Conservation (phyloP, 2,329 filamentous ascomycete species). For the Purpureocillium lavendulum region DNA sequence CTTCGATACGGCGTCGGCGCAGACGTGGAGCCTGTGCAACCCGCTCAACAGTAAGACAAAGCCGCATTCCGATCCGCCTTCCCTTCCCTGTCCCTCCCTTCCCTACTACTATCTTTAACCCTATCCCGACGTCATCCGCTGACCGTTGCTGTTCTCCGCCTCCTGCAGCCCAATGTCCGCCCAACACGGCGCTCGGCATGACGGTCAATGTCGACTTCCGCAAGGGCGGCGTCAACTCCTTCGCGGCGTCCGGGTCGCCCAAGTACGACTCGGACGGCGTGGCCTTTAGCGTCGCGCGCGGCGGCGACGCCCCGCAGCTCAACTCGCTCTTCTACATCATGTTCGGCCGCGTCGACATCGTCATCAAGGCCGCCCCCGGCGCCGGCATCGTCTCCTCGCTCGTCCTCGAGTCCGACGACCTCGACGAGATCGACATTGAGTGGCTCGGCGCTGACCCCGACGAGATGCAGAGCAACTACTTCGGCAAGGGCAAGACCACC, state of each 20-base stretch:
- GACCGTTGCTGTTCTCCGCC: neutral
- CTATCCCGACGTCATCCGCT: neutral
- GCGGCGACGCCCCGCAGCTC: constrained; percentile 80
- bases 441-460: constrained; percentile 74
- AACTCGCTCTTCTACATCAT: constrained; percentile 96
- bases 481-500: constrained; percentile 81
- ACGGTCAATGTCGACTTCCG: constrained; percentile 81
- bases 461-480: constrained; percentile 95
- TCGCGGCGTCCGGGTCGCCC: constrained; percentile 60
- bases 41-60: constrained; percentile 24
- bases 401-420: constrained; percentile 80
- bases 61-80: neutral
- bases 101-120: too few relatives aligned
- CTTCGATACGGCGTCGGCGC: constrained; percentile 19
- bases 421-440: constrained; percentile 97
- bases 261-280: constrained; percentile 71
- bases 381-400: constrained; percentile 88
- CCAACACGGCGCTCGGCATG: constrained; percentile 74
- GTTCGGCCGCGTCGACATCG: constrained; percentile 87
- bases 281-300: constrained; percentile 67
- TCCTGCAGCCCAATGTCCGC: constrained; percentile 52
- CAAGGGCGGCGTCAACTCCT: constrained; percentile 68
- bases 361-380: constrained; percentile 78
- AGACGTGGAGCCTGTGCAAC: constrained; percentile 33
- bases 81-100: too few relatives aligned